These are phyloP conservation scores for Pseudogymnoascus sp. DNA, from an alignment of 2,329 filamentous ascomycete species.

Conservation along the genomic window DNA sequence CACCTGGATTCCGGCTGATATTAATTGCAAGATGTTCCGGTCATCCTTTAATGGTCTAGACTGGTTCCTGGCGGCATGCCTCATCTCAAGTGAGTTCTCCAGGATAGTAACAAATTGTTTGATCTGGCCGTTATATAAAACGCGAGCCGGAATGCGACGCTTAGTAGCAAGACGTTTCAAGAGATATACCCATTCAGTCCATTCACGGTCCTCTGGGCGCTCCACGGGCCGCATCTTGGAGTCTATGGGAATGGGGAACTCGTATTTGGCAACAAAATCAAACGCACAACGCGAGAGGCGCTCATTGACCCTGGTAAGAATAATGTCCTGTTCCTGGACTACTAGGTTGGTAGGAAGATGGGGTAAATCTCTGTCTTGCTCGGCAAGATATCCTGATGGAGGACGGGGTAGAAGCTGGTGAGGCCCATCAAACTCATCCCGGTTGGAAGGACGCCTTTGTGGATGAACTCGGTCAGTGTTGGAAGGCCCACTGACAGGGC, in stretches of 20 bases:
- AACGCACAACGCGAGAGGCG: constrained; percentile 76
- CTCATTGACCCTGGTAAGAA: constrained; percentile 74
- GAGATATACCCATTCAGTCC: constrained; percentile 87
- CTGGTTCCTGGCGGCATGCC: constrained; percentile 76
- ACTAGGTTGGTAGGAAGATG: constrained; percentile 74
- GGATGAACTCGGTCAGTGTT: constrained; percentile 38
- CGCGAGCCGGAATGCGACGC: constrained; percentile 71
- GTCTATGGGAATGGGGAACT: constrained; percentile 71
- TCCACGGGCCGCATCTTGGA: constrained; percentile 68
- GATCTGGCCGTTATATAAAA: constrained; percentile 83
- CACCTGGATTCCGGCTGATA: constrained; percentile 79
- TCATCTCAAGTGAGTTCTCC: constrained; percentile 82
- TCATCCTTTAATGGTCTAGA: constrained; percentile 79
- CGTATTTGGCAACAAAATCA: constrained; percentile 85
- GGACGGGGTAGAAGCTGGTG: constrained; percentile 73
- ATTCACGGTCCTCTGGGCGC: constrained; percentile 68
- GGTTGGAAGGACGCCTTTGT: constrained; percentile 65
- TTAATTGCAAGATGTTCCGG: constrained; percentile 77
- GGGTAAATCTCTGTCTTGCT: constrained; percentile 71
- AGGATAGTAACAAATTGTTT: constrained; percentile 83
- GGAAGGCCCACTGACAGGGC: constrained; percentile 38
- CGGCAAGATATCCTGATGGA: constrained; percentile 59
- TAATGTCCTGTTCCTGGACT: constrained; percentile 75
- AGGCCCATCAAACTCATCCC: constrained; percentile 83
- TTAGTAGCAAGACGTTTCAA: constrained; percentile 80